These are phyloP conservation scores for Candida sanyiensis DNA, from an alignment of 805 yeast genomes.

Conservation along the genomic window DNA sequence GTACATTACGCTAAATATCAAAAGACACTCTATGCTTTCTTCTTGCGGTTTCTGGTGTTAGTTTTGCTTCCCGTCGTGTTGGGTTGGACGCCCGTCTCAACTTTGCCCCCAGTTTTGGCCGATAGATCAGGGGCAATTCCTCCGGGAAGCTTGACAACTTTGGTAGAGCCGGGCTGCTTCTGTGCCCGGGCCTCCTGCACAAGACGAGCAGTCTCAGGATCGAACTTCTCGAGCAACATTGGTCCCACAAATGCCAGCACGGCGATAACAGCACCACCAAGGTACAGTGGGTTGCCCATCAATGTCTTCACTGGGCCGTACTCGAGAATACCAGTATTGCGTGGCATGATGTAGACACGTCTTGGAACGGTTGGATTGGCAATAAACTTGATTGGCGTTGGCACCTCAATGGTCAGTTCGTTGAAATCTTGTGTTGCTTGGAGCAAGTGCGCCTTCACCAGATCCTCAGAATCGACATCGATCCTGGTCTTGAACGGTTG, in stretches of 20 bases:
- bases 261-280: constrained; percentile 27
- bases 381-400: constrained; percentile 22
- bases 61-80: not conserved
- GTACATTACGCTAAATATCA: too few relatives aligned
- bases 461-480: constrained; percentile 13
- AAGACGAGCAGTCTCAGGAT: constrained; percentile 34
- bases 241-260: constrained; percentile 29
- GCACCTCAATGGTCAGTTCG: constrained; percentile 5
- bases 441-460: constrained; percentile 12
- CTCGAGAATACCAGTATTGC: constrained; percentile 29
- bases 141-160: constrained; percentile 2
- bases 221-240: constrained; percentile 32
- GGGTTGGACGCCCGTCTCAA: not conserved
- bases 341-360: constrained; percentile 29
- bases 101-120: constrained; percentile 1
- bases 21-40: constrained; percentile 3
- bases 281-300: constrained; percentile 33
- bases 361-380: constrained; percentile 27
- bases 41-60: constrained; percentile 5
- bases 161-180: constrained; percentile 1
- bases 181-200: constrained; percentile 27
- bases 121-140: constrained; percentile 8
- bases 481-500: constrained; percentile 21
- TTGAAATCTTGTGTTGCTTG: constrained; percentile 13
- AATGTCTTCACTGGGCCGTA: constrained; percentile 34